Evolutionary conservation across 23 red algal genomes (phyloP), one percentile per base, ranked within the genome.

Genomic region (Agarophyton chilense): DNA sequence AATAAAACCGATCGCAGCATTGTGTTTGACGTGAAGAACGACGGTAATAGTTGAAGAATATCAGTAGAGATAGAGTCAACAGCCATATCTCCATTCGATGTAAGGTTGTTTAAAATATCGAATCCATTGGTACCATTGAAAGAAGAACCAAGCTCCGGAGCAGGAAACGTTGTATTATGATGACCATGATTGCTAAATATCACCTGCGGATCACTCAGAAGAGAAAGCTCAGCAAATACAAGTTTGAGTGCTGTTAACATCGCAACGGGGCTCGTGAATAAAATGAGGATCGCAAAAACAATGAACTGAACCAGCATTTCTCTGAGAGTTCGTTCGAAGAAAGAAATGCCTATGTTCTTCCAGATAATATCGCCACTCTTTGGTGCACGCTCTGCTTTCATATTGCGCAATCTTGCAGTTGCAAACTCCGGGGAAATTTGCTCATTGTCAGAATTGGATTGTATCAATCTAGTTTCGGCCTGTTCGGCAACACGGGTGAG

Each of bases 351-450:
- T 46, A 96, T 63, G 52, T 96, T 96, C 21, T 63, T 54, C 94
- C 94, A 96, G 40, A 96, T 91, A 29, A 96, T 92, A 60, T 96
- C 94, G 16, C 84, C 74, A 78, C 88, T 91, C 44, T 90, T 89
- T 26, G 94, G 94, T 33, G 94, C 94, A 34, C 88, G 81, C 51
- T 96, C 94, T 33, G 94, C 94, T 47, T 90, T 80, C 79, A 96
- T 79, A 43, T 86, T 78, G 19, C 87, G 74, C 38, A 91, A 56
- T 38, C 92, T 79, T 45, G 78, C 50, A 26, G 58, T 78, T 33
- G 92, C 72, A 33, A 89, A 52, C 66, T 88, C 77, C 44, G 71
- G 64, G 12, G 78, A 42, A 31, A 53, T 29, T 17, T 78, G 22
- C 7, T 26, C 14, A 10, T 13, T 10, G 14, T 41, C 25, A 12